Evolutionary conservation across 306 rosid species (phyloP), one percentile per base, ranked within the genome.

Genomic region (Senna siamea): DNA sequence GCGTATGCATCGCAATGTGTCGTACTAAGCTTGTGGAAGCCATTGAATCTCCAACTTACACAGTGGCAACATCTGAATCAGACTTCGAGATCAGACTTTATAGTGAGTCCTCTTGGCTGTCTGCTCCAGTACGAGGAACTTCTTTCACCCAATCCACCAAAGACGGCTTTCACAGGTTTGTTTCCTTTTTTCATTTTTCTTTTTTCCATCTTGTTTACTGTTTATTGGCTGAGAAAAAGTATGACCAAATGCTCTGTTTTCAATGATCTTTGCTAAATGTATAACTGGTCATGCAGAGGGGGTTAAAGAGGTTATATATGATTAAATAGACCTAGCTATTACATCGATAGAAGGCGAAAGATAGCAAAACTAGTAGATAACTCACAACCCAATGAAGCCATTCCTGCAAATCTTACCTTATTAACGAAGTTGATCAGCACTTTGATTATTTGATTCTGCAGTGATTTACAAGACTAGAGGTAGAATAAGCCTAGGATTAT

Each of bases 91-190:
- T 90, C 77, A 90, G 97, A 80, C 86, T 79, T 23, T 93, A 89
- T 83, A 41, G 19, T 34, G 91, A 89, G 59, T 80, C 90, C 72
- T 69, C 83, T 0, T 90, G 96, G 98, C 79, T 93, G 58, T 85
- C 92, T 8, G 88, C 93, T 81, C 46, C 60, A 8, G 87, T 40
- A 69, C 74, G 76, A n/a, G 80, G 83, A 65, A 70, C 85, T 55
- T 87, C 96, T 37, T 90, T 87, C 22, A 55, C 86, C 3, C 72
- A 85, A 9, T 80, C 96, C 80, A 90, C 91, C 70, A 72, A 64
- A 74, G 72, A 12, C n/a, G 98, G 97, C 65, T 90, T 90, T 73
- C 95, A 87, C 80, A 93, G 97, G 98, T 90, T 76, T 32, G 6
- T 8, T 71, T 46, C 12, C 17, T 12, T 46, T 46, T n/a, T n/a